Conservation (phyloP, 805 yeast genomes). For the Candida loeiensis region DNA sequence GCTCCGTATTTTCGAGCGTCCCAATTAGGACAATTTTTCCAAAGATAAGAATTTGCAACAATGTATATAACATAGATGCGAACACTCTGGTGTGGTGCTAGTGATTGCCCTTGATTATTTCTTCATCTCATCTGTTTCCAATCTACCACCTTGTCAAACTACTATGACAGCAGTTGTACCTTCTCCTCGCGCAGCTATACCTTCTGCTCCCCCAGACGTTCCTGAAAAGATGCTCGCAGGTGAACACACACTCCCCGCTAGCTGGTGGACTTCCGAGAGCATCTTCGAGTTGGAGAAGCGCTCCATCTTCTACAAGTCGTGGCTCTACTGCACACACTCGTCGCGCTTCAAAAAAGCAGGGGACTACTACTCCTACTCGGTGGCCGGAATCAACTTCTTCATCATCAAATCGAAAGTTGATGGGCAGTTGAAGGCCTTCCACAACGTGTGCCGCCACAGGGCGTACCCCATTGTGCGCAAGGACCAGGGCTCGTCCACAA, state of each 20-base stretch:
- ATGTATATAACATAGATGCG: neutral
- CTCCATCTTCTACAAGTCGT: constrained; percentile 52
- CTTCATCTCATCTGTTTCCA: too few species aligned
- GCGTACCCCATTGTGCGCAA: constrained; percentile 61
- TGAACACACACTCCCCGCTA: constrained; percentile 55
- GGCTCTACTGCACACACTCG: constrained; percentile 53
- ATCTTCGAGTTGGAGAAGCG: constrained; percentile 57
- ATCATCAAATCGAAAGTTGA: constrained; percentile 48
- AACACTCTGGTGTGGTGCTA: too few species aligned
- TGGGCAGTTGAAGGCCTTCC: constrained; percentile 54
- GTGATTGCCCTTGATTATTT: too few species aligned
- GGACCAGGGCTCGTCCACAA: constrained; percentile 54
- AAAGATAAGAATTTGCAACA: constrained; percentile 2
- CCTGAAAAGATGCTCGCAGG: constrained; percentile 22
- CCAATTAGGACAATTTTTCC: constrained; percentile 1
- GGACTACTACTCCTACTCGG: constrained; percentile 49
- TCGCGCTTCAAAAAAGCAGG: constrained; percentile 56
- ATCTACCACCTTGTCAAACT: too few species aligned
- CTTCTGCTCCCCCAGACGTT: constrained; percentile 13
- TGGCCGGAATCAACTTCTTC: constrained; percentile 54
- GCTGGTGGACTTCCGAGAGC: constrained; percentile 63
- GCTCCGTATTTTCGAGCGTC: constrained; percentile 1
- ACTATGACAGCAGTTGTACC: too few species aligned
- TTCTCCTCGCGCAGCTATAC: too few species aligned
- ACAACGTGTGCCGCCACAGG: constrained; percentile 62